These are phyloP conservation scores for Coffea humblotiana DNA, from an alignment of 305 asterid genomes.

Conservation along the genomic window DNA sequence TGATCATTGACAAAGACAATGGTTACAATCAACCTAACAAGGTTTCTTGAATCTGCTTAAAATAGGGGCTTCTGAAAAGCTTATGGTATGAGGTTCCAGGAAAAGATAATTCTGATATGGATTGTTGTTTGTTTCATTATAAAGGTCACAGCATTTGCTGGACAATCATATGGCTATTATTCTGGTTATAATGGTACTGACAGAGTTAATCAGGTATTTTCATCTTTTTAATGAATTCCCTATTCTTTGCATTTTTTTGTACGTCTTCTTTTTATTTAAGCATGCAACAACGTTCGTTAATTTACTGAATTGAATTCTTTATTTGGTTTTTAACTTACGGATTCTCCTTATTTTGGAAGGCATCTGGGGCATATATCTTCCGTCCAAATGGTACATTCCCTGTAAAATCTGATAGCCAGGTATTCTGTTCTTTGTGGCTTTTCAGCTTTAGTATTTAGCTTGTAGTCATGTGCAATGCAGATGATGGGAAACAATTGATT, in stretches of 20 bases:
- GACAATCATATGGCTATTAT: constrained; percentile 47
- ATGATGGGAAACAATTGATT: background rate
- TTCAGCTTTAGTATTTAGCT: constrained; percentile 15
- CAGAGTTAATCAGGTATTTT: constrained; percentile 43
- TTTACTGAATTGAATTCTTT: constrained; percentile 9
- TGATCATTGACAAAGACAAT: background rate
- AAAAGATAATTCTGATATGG: constrained; percentile 25
- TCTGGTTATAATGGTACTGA: constrained; percentile 44
- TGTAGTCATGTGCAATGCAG: too few relatives aligned
- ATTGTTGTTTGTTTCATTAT: constrained; percentile 25
- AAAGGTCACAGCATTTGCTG: constrained; percentile 51
- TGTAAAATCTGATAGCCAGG: constrained; percentile 54
- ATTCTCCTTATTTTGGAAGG: constrained; percentile 45
- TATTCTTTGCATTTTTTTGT: background rate
- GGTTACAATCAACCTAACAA: background rate
- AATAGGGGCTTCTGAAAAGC: background rate
- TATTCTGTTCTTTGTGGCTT: constrained; percentile 19
- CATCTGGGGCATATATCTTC: constrained; percentile 90
- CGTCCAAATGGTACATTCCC: constrained; percentile 77
- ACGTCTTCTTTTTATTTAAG: background rate
- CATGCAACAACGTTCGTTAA: background rate
- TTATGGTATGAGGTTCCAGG: background rate
- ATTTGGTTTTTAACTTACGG: constrained; percentile 23
- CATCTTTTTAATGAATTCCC: constrained; percentile 13
- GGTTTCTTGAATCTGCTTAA: background rate